Evolutionary conservation across 805 yeast species (phyloP), one percentile per base, ranked within the genome.

Genomic region (Candida oleophila): DNA sequence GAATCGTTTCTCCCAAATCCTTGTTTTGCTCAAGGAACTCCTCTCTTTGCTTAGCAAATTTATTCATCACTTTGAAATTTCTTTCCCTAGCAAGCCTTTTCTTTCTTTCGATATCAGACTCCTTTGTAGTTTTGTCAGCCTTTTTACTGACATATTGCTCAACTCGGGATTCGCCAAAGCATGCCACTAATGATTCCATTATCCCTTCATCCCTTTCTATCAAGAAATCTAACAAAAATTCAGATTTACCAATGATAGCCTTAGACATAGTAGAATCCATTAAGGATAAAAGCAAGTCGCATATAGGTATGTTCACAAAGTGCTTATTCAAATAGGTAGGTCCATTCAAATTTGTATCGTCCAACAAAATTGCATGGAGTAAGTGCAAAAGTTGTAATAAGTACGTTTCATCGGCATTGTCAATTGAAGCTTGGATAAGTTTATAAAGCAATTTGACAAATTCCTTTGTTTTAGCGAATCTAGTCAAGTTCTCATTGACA

Each of bases 301-400:
- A 69, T 30, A 82, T 69, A 3, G 89, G 87, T 39, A 80, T 77
- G 20, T 68, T 65, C n/a, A 78, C 61, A 49, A 77, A 82, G 2
- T 65, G 55, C n/a, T 73, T 74, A 28, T 74, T 69, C 20, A 76
- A 52, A 38, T 74, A 66, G 1, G 57, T 46, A 8, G 58, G 47
- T 1, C 81, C 84, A 51, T 71, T 61, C 2, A 68, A 51, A 22
- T 53, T 40, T 49, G 76, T 82, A 44, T 74, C 75, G 56, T 82
- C 85, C 22, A 68, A 55, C 16, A 86, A 56, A 5, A 83, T 69
- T 4, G 87, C 91, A 65, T 87, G 89, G 2, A 85, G 52, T 42
- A 87, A 69, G 59, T 87, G 94, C 34, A 87, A 69, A n/a, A 83
- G 56, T 38, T 80, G 81, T 15, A 81, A 78, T 32, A 85, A 62